These are phyloP conservation scores for Diaporthe sp. DNA, from an alignment of 2,329 filamentous ascomycete species.

Conservation along the genomic window DNA sequence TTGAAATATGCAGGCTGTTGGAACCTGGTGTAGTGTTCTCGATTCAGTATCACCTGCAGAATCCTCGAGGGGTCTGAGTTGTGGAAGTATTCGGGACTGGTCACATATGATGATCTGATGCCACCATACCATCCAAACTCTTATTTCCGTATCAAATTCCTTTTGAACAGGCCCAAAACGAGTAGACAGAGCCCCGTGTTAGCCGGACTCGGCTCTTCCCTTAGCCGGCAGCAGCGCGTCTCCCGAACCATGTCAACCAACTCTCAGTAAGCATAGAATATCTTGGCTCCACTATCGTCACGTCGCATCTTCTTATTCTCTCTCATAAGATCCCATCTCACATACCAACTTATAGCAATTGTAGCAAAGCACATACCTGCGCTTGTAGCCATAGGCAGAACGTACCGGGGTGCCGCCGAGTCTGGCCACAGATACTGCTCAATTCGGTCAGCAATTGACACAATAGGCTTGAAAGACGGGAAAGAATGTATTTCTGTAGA, in stretches of 20 bases:
- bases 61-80: neutral
- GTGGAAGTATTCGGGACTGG: neutral
- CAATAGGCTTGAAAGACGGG: neutral
- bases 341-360: conserved; percentile 3
- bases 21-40: neutral
- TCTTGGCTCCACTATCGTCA: neutral
- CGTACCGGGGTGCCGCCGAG: conserved; percentile 12
- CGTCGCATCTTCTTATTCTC: conserved; percentile 14
- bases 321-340: conserved; percentile 11
- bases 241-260: neutral
- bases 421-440: conserved; percentile 32
- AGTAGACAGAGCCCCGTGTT: no score
- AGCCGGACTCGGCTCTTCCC: no score
- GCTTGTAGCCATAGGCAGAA: conserved; percentile 9
- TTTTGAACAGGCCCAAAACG: no score
- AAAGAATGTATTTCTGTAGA: neutral
- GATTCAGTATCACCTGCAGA: neutral
- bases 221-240: neutral
- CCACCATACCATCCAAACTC: neutral
- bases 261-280: conserved; percentile 27
- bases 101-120: neutral
- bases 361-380: conserved; percentile 11
- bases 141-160: neutral
- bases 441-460: neutral
- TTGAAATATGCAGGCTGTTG: neutral